Percentiles rank a stretch among this genome's conserved stretches.
Conservation (phyloP, 176 grass and related monocot genomes). For the Elaeis guineensis region DNA sequence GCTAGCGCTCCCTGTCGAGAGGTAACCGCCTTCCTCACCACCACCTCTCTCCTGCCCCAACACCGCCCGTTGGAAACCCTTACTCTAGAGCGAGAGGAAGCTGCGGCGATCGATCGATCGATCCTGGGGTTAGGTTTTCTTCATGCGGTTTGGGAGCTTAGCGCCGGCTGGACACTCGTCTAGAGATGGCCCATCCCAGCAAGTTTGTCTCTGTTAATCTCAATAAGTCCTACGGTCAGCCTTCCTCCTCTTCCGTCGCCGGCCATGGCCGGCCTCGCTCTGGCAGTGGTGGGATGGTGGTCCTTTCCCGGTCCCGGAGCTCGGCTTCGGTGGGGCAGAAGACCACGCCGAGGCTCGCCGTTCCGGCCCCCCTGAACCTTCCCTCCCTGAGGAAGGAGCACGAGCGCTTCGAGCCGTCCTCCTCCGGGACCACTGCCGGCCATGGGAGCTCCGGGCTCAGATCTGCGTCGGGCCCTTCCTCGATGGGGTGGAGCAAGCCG, state of each 20-base stretch:
- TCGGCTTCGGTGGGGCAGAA: conserved; percentile 27
- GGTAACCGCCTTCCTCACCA: no score
- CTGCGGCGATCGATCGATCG: no score
- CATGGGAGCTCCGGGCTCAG: conserved; percentile 24
- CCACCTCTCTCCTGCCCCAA: no score
- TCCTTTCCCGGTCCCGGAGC: conserved; percentile 68
- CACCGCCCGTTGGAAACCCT: no score
- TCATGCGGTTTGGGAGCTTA: no score
- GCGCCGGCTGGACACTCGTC: background rate
- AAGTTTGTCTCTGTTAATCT: conserved; percentile 85
- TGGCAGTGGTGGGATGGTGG: conserved; percentile 41
- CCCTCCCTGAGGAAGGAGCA: conserved; percentile 91
- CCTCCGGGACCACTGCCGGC: conserved; percentile 22
- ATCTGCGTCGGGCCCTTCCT: conserved; percentile 39
- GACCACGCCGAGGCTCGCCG: conserved; percentile 66
- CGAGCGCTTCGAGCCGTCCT: conserved; percentile 66
- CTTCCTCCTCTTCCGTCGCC: conserved; percentile 13
- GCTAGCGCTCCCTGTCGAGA: no score
- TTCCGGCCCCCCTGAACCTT: conserved; percentile 88
- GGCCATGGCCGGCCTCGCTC: conserved; percentile 19
- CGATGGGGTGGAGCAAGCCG: conserved; percentile 73
- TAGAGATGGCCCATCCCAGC: conserved; percentile 64
- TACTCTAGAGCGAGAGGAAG: no score
- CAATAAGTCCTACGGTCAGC: conserved; percentile 72
- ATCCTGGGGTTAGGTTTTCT: no score